Evolutionary conservation across 768 basidiomycete genomes (phyloP).

Genomic region (Hygrophoropsis aurantiaca): DNA sequence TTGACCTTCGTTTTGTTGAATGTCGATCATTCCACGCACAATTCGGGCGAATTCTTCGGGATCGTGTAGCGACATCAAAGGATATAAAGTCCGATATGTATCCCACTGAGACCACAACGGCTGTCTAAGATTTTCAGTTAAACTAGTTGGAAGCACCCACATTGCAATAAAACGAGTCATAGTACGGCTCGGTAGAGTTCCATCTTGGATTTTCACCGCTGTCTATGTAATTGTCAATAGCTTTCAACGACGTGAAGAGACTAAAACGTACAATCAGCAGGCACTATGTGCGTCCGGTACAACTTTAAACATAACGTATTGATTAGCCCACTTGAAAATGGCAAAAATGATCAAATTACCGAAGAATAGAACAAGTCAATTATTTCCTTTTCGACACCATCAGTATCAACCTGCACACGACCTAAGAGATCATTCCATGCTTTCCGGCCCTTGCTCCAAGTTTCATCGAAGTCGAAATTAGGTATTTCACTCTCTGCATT

Average conservation of each 20-base stretch:
- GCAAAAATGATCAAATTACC: slow-evolving; percentile 20
- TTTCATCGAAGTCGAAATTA: slow-evolving; percentile 52
- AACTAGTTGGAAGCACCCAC: slow-evolving; percentile 29
- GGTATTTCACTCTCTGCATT: slow-evolving; percentile 65
- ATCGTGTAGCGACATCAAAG: slow-evolving; percentile 64
- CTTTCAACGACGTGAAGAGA: neutral
- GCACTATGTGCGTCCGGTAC: slow-evolving; percentile 62
- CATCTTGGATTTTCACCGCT: slow-evolving; percentile 65
- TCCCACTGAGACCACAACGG: slow-evolving; percentile 47
- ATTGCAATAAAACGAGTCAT: slow-evolving; percentile 68
- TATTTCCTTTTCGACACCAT: slow-evolving; percentile 46
- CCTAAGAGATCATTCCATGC: slow-evolving; percentile 61
- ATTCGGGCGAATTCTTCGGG: slow-evolving; percentile 57
- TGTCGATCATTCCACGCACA: slow-evolving; percentile 65
- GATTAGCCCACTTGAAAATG: neutral
- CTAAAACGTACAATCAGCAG: slow-evolving; percentile 55
- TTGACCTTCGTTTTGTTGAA: slow-evolving; percentile 66
- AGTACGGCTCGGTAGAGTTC: slow-evolving; percentile 66
- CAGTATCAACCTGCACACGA: slow-evolving; percentile 52
- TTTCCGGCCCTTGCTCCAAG: slow-evolving; percentile 41
- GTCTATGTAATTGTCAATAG: slow-evolving; percentile 33
- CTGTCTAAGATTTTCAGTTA: neutral
- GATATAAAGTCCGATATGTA: slow-evolving; percentile 61
- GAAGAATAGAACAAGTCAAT: slow-evolving; percentile 62
- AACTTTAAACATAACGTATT: neutral